Percentiles rank a stretch among this genome's conserved stretches.
Conservation (phyloP, 1,284 basidiomycete species). For the Heterobasidion irregulare region DNA sequence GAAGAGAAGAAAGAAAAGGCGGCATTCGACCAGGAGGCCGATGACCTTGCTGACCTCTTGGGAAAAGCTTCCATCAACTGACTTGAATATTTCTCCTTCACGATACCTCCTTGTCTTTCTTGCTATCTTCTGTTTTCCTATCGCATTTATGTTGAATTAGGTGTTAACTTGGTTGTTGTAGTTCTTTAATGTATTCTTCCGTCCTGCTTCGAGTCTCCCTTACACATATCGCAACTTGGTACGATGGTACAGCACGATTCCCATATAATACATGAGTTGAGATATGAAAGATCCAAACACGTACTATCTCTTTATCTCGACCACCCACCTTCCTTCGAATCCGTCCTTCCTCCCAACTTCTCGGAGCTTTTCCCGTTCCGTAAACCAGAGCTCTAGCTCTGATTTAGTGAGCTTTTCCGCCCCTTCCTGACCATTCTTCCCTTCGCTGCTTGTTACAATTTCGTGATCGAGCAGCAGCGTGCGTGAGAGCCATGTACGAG, state of each 20-base stretch:
- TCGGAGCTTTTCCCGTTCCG: slow-evolving; percentile 21
- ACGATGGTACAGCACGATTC: neutral
- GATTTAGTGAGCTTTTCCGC: neutral
- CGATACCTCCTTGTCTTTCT: neutral
- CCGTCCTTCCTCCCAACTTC: slow-evolving; percentile 36
- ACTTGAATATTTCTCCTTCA: neutral
- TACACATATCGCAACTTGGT: too few relatives aligned
- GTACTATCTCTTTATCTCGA: slow-evolving; percentile 17
- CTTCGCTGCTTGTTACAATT: slow-evolving; percentile 15
- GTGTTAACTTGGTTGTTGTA: neutral
- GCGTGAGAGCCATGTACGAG: slow-evolving; percentile 42
- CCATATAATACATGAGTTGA: neutral
- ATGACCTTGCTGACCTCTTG: slow-evolving; percentile 55
- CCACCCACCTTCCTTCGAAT: slow-evolving; percentile 45
- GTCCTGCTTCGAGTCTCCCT: neutral
- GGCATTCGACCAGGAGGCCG: slow-evolving; percentile 38
- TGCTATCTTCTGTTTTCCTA: neutral
- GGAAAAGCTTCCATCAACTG: slow-evolving; percentile 40
- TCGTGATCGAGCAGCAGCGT: slow-evolving; percentile 26
- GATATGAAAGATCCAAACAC: neutral
- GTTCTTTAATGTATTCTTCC: neutral
- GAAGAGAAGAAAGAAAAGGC: slow-evolving; percentile 35
- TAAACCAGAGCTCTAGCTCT: slow-evolving; percentile 43
- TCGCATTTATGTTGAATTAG: neutral
- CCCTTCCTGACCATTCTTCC: slow-evolving; percentile 1